These are phyloP conservation scores for Kodamaea laetipori DNA, from an alignment of 805 yeast genomes.

Conservation along the genomic window DNA sequence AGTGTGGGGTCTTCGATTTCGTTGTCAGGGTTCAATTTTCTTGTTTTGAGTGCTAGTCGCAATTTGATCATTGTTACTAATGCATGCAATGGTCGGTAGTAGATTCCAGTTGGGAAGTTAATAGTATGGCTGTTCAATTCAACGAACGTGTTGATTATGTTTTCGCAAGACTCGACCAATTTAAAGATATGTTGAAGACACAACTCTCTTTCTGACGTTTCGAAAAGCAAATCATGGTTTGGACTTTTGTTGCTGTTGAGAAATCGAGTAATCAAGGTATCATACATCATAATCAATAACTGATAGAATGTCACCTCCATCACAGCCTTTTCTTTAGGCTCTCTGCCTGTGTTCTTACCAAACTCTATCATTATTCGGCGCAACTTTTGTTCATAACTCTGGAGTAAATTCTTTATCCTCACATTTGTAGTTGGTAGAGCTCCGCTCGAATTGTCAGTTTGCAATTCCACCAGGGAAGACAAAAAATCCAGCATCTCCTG, in stretches of 20 bases:
- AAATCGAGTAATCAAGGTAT: constrained; percentile 48
- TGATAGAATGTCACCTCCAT: constrained; percentile 50
- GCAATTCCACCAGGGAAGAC: constrained; percentile 23
- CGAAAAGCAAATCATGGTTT: constrained; percentile 6
- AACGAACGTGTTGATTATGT: constrained; percentile 48
- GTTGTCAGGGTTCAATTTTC: constrained; percentile 16
- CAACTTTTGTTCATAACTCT: constrained; percentile 43
- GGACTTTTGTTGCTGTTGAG: constrained; percentile 14
- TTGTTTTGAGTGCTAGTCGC: constrained; percentile 45
- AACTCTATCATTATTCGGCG: constrained; percentile 43
- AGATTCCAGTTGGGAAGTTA: constrained; percentile 52
- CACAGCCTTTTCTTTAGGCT: constrained; percentile 37
- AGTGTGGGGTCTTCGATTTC: not conserved
- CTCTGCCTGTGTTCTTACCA: constrained; percentile 29
- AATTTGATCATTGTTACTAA: constrained; percentile 50
- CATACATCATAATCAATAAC: constrained; percentile 52
- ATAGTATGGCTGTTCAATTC: constrained; percentile 40
- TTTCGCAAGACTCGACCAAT: constrained; percentile 48
- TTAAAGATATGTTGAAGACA: constrained; percentile 42
- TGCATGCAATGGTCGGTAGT: constrained; percentile 56
- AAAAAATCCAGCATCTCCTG: constrained; percentile 50
- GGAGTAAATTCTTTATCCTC: constrained; percentile 14
- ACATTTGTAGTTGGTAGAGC: not conserved
- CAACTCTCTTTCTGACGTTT: constrained; percentile 26
- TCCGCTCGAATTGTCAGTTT: not conserved